Evolutionary conservation across 345 rosid species (phyloP).

Genomic region (Boechera stricta): DNA sequence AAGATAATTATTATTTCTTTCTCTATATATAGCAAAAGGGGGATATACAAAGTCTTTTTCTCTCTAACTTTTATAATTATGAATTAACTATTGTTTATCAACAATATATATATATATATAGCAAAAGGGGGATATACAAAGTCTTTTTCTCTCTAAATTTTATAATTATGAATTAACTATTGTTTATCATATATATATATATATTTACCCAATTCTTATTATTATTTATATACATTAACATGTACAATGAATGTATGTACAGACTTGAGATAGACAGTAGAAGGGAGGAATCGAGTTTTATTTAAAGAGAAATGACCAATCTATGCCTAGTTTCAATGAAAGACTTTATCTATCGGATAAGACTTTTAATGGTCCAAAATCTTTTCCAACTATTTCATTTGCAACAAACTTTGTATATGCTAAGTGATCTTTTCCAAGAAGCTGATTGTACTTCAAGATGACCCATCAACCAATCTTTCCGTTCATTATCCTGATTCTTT

Average conservation of each 20-base stretch:
- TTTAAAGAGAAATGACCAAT: constrained; percentile 3
- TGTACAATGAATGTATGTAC: constrained; percentile 8
- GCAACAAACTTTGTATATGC: not conserved
- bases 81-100: not conserved
- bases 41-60: not conserved
- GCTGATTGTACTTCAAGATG: not conserved
- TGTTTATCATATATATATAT: not conserved
- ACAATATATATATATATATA: not conserved
- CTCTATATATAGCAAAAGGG: not conserved
- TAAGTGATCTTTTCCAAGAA: not conserved
- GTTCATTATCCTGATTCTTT: not conserved
- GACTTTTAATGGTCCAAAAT: constrained; percentile 9
- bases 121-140: not conserved
- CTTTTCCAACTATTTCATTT: not conserved
- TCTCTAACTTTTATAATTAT: not conserved
- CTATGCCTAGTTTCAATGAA: constrained; percentile 7
- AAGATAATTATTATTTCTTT: not conserved
- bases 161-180: not conserved
- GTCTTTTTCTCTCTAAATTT: not conserved
- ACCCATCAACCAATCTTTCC: constrained; percentile 1
- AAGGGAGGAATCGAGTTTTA: constrained; percentile 15
- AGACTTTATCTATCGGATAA: constrained; percentile 3
- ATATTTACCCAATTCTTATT: not conserved
- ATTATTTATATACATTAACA: not conserved
- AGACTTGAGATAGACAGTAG: not conserved